Evolutionary conservation across 2,329 filamentous ascomycete species (phyloP).

Genomic region (Raffaelea albimanens): DNA sequence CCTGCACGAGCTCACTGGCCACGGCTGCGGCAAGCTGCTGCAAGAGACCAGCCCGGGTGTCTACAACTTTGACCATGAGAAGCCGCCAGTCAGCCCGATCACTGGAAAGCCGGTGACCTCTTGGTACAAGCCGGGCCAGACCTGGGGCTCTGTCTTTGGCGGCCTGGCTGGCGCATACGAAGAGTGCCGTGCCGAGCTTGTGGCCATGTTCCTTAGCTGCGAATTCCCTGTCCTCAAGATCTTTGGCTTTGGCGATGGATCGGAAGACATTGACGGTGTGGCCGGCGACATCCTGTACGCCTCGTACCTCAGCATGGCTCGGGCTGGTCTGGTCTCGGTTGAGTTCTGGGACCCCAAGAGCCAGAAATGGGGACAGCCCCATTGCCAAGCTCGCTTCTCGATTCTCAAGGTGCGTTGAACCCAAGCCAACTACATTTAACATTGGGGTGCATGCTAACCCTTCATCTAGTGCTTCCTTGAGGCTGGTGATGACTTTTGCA

Average conservation of each 20-base stretch:
- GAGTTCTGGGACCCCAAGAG: constrained; percentile 93
- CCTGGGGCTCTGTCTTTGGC: constrained; percentile 89
- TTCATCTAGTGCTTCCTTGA: constrained; percentile 61
- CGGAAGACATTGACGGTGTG: constrained; percentile 58
- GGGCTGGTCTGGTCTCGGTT: constrained; percentile 77
- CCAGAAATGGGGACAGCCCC: constrained; percentile 85
- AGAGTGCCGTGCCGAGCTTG: constrained; percentile 87
- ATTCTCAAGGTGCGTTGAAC: constrained; percentile 50
- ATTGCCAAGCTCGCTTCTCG: constrained; percentile 85
- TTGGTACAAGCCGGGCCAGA: constrained; percentile 93
- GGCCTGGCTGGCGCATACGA: constrained; percentile 82
- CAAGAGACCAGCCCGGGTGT: constrained; percentile 75
- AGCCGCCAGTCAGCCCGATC: constrained; percentile 73
- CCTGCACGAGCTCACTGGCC: constrained; percentile 77
- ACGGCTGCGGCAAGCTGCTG: constrained; percentile 87
- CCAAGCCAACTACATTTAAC: background rate
- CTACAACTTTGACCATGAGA: constrained; percentile 80
- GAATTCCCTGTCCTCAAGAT: constrained; percentile 84
- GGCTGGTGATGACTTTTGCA: constrained; percentile 80
- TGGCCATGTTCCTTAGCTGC: constrained; percentile 84
- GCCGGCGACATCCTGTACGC: constrained; percentile 83
- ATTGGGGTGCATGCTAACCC: no score
- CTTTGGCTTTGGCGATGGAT: constrained; percentile 81
- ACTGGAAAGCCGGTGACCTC: constrained; percentile 67
- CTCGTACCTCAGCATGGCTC: constrained; percentile 86